A percentile compares a stretch with the other conserved stretches of the same genome.
These are phyloP conservation scores for Castanea mollissima DNA, from an alignment of 306 rosid species.

Conservation along the genomic window DNA sequence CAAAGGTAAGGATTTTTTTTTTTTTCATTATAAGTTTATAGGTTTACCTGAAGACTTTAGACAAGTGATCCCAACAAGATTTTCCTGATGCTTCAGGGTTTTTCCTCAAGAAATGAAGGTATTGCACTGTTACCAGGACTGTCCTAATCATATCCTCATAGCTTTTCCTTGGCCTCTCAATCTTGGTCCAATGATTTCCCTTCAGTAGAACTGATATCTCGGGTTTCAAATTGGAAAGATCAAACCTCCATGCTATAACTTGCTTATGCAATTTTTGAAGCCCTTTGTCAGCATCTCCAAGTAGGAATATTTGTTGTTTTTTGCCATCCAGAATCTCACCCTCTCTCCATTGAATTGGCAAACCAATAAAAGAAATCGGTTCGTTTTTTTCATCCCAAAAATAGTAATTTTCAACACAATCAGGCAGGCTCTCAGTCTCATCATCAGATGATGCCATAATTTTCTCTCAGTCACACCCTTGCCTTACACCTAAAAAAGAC, in stretches of 20 bases:
- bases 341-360: constrained; percentile 74
- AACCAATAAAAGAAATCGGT: constrained; percentile 57
- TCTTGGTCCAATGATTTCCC: constrained; percentile 61
- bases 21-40: not conserved
- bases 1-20: not conserved
- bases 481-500: constrained; percentile 20
- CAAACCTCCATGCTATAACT: constrained; percentile 79
- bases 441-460: constrained; percentile 81
- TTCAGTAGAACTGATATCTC: constrained; percentile 70
- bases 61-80: constrained; percentile 67
- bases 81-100: constrained; percentile 59
- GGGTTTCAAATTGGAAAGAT: constrained; percentile 51
- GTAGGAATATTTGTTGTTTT: constrained; percentile 43
- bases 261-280: constrained; percentile 59
- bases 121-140: constrained; percentile 56
- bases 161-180: constrained; percentile 79
- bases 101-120: constrained; percentile 51
- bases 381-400: constrained; percentile 46
- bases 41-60: constrained; percentile 63
- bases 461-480: constrained; percentile 19
- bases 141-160: constrained; percentile 63
- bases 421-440: constrained; percentile 51
- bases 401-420: constrained; percentile 60
- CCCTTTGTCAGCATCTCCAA: constrained; percentile 61
- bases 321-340: constrained; percentile 32